These are phyloP conservation scores for Litsea cubeba DNA, from an alignment of 164 flowering plant genomes.

Conservation along the genomic window DNA sequence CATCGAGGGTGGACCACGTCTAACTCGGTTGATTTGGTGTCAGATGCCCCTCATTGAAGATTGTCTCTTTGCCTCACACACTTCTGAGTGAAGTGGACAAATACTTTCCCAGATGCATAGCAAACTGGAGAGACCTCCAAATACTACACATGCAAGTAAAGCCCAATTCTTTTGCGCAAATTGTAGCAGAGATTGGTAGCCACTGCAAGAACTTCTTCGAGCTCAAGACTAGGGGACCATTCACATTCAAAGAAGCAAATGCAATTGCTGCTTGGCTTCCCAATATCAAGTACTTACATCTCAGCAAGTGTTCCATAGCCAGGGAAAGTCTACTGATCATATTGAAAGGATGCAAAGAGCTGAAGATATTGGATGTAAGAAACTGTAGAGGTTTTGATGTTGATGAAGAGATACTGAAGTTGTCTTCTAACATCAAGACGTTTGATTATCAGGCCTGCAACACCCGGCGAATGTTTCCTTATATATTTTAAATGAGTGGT, in stretches of 20 bases:
- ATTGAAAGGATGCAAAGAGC: constrained; percentile 15
- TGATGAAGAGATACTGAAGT: constrained; percentile 10
- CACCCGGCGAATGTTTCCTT: too few relatives aligned
- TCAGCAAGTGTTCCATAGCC: background rate
- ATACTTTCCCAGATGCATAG: background rate
- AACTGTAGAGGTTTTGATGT: constrained; percentile 7
- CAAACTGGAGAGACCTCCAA: constrained; percentile 8
- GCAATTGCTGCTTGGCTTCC: background rate
- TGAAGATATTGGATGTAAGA: constrained; percentile 5
- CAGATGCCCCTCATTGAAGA: too few relatives aligned
- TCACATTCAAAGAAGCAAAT: too few relatives aligned
- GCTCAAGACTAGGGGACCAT: background rate
- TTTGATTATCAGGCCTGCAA: background rate
- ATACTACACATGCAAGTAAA: background rate
- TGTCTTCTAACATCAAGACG: constrained; percentile 5
- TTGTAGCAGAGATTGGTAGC: background rate
- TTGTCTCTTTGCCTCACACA: too few relatives aligned
- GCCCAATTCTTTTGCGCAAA: background rate
- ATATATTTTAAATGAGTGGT: background rate
- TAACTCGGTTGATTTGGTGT: too few relatives aligned
- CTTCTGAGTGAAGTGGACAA: background rate
- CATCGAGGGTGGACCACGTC: too few relatives aligned
- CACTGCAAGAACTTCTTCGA: constrained; percentile 11
- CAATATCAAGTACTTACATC: constrained; percentile 4
- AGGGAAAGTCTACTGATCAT: constrained; percentile 8